phyloP scores from a whole-genome alignment of 192 early-diverging fungal species.

The Gorgonomyces haynaldii region DNA sequence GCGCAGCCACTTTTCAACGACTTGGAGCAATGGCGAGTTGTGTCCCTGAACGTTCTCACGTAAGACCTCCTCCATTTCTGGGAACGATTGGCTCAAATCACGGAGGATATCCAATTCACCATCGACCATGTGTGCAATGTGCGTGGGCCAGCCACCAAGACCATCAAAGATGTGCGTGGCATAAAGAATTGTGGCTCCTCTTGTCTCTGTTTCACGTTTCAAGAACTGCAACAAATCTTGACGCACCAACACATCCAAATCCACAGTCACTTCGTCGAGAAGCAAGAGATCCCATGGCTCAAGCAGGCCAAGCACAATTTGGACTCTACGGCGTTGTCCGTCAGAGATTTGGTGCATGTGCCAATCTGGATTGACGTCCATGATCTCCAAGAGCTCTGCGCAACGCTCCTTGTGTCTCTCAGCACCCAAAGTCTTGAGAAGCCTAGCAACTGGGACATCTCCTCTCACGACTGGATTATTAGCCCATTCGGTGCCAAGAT shows the following conservation, averaged over 20 bases:
- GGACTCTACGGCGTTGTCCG: slow-evolving; percentile 55
- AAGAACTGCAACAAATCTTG: slow-evolving; percentile 54
- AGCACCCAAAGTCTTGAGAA: slow-evolving; percentile 55
- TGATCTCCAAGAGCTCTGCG: slow-evolving; percentile 49
- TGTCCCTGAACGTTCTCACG: slow-evolving; percentile 1
- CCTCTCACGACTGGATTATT: slow-evolving; percentile 57
- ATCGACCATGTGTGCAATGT: slow-evolving; percentile 55
- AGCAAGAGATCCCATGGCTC: slow-evolving; percentile 54
- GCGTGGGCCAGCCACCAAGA: slow-evolving; percentile 58
- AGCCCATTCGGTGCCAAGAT: slow-evolving; percentile 73
- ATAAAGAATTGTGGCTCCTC: slow-evolving; percentile 59
- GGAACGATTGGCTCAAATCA: slow-evolving; percentile 29
- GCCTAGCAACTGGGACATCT: slow-evolving; percentile 52
- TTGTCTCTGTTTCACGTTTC: slow-evolving; percentile 46
- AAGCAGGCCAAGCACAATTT: slow-evolving; percentile 63
- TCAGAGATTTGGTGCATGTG: slow-evolving; percentile 61
- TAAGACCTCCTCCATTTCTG: slow-evolving; percentile 37
- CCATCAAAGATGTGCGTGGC: slow-evolving; percentile 81
- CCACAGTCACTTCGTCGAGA: slow-evolving; percentile 71
- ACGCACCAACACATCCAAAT: slow-evolving; percentile 69
- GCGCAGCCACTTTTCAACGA: slow-evolving; percentile 56
- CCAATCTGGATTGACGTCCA: slow-evolving; percentile 57
- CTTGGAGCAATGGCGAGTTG: slow-evolving; percentile 42
- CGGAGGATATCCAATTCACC: slow-evolving; percentile 36
- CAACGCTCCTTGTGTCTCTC: slow-evolving; percentile 47